Conservation (phyloP, 768 basidiomycete genomes). For the Hericium alpestre region DNA sequence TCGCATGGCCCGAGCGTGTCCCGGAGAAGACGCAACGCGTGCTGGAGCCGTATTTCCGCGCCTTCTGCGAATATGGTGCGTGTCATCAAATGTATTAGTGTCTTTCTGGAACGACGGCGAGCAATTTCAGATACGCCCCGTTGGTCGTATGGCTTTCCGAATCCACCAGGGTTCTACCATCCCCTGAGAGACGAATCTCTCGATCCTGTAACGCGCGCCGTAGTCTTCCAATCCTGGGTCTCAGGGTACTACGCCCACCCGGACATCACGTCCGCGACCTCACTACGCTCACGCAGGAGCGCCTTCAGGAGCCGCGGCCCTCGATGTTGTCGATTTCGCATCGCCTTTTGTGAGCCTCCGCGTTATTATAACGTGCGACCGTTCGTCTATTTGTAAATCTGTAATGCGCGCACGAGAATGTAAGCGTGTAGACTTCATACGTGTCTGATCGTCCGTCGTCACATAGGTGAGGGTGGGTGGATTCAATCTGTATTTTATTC, state of each 20-base stretch:
- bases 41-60: conserved; percentile 6
- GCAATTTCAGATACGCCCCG: conserved; percentile 5
- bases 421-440: too few species aligned
- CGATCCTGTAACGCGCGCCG: conserved; percentile 5
- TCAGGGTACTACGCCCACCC: conserved; percentile 12
- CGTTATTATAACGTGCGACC: too few species aligned
- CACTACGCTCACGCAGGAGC: conserved; percentile 1
- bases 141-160: conserved; percentile 6
- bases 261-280: conserved; percentile 1
- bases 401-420: too few species aligned
- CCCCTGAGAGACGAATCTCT: conserved; percentile 6
- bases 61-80: conserved; percentile 10
- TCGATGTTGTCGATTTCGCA: too few species aligned
- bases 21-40: conserved; percentile 1
- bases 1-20: conserved; percentile 5
- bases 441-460: too few species aligned
- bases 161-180: conserved; percentile 5
- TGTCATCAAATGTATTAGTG: not conserved
- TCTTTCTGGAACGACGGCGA: not conserved
- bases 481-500: too few species aligned
- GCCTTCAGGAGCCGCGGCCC: too few species aligned
- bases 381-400: too few species aligned
- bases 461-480: too few species aligned
- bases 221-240: conserved; percentile 11
- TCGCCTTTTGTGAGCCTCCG: too few species aligned